Evolutionary conservation across 805 yeast species (phyloP), one percentile per base, ranked within the genome.

Genomic region (Zygotorulaspora florentina): DNA sequence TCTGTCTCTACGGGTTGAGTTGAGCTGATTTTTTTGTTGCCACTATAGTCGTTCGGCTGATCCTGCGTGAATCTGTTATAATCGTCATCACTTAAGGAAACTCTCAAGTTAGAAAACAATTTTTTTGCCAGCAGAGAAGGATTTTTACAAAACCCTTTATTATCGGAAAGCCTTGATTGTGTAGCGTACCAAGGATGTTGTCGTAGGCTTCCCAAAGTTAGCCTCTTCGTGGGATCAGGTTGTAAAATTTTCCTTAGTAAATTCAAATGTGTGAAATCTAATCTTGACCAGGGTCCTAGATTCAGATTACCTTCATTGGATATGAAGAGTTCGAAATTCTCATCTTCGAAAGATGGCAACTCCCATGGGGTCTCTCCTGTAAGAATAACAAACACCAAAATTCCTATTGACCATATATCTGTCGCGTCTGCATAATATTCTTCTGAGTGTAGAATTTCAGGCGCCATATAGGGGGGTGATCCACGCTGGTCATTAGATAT

Each of bases 401-500:
- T 69, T 1, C 87, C 88, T 55, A 83, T 74, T 0, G 87, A 80
- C 90, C 89, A 83, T 13, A 82, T 63, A 62, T 83, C 89, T 1
- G 81, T 70, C 2, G 60, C 52, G 42, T 77, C 78, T 1, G 87
- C 80, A 38, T 76, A 79, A 54, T 85, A 85, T 2, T 66, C 66
- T 15, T 55, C 53, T 5, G 56, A 47, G 33, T 56, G 46, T 16
- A 75, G 64, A 15, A 85, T 74, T 55, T 85, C 93, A 1, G 93
- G 93, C 1, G 93, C 91, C 70, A 83, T 76, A 58, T 85, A 85
- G 5, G 89, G 90, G 1, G 87, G 85, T 1, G 86, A 80, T 0
- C 91, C 85, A 62, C 88, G 77, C 27, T 83, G 74, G 25, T 81
- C 75, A 18, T 65, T 60, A 33, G 80, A 73, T 39, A 71, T 45